These are phyloP conservation scores for Spathaspora sp. DNA, from an alignment of 1,139 yeast species.

Conservation along the genomic window DNA sequence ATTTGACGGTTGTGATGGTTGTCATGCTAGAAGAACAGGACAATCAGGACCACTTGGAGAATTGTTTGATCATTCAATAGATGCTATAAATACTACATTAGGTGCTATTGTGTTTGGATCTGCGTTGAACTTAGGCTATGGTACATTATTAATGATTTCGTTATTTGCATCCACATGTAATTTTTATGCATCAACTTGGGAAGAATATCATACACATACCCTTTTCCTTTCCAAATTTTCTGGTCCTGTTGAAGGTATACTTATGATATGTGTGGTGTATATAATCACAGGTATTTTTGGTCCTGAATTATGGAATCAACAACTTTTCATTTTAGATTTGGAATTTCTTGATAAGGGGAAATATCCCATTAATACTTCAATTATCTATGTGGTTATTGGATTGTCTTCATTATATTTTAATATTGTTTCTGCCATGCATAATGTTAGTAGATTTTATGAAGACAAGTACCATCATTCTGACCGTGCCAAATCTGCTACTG, in stretches of 20 bases:
- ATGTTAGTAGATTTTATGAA: conserved; percentile 59
- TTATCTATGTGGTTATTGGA: conserved; percentile 50
- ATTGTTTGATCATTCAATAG: conserved; percentile 89
- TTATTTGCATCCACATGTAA: conserved; percentile 80
- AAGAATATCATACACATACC: conserved; percentile 88
- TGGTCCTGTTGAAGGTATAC: conserved; percentile 94
- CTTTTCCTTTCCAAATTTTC: conserved; percentile 76
- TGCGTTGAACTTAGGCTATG: conserved; percentile 70
- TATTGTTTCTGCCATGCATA: conserved; percentile 67
- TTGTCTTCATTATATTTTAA: conserved; percentile 64
- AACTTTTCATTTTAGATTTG: conserved; percentile 33
- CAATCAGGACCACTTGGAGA: conserved; percentile 96
- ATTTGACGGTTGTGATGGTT: conserved; percentile 94
- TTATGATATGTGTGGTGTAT: conserved; percentile 58
- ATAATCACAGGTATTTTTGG: conserved; percentile 68
- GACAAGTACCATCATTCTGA: conserved; percentile 19
- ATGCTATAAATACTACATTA: conserved; percentile 85
- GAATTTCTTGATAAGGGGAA: conserved; percentile 22
- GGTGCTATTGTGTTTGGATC: conserved; percentile 74
- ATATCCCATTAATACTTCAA: conserved; percentile 34
- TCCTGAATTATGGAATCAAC: conserved; percentile 62
- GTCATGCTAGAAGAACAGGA: conserved; percentile 90
- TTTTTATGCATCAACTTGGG: conserved; percentile 93
- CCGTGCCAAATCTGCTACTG: conserved; percentile 25
- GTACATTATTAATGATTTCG: conserved; percentile 57